Conservation (phyloP, 768 basidiomycete genomes). For the Rhodotorula sphaerocarpa region DNA sequence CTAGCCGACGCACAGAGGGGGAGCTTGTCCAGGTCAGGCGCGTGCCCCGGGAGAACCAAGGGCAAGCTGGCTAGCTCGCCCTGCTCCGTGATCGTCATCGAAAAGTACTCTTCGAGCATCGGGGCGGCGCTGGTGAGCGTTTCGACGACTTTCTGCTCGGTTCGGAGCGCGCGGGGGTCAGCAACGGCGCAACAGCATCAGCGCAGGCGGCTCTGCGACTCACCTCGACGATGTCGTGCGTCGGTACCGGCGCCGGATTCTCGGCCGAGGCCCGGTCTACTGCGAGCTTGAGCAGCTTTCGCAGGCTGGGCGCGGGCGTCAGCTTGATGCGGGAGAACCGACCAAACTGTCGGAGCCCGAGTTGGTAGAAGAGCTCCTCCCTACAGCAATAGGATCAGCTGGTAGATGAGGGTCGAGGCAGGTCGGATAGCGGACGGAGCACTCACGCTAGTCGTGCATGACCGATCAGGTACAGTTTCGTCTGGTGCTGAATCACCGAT, state of each 20-base stretch:
- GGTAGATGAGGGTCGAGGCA: too few relatives aligned
- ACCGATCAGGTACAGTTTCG: conserved; percentile 81
- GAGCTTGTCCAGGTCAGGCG: conserved; percentile 81
- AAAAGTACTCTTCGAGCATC: conserved; percentile 91
- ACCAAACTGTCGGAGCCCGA: conserved; percentile 84
- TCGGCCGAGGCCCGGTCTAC: conserved; percentile 57
- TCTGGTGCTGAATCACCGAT: conserved; percentile 76
- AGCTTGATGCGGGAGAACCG: conserved; percentile 66
- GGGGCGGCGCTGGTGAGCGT: conserved; percentile 46
- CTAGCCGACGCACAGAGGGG: conserved; percentile 58
- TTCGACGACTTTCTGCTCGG: conserved; percentile 21
- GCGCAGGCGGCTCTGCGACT: conserved; percentile 34
- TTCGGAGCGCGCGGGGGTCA: neutral
- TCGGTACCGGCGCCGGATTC: conserved; percentile 45
- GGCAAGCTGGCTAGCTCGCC: conserved; percentile 72
- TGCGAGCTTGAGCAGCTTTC: conserved; percentile 65
- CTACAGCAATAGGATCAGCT: too few relatives aligned
- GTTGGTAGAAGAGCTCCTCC: conserved; percentile 90
- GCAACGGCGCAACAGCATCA: neutral
- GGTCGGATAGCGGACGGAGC: neutral
- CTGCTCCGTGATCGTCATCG: conserved; percentile 55
- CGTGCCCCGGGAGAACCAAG: conserved; percentile 72
- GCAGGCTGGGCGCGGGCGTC: conserved; percentile 69
- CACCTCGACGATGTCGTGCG: conserved; percentile 64
- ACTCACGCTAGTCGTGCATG: conserved; percentile 75